These are phyloP conservation scores for Gossypium anomalum DNA, from an alignment of 345 rosid species.

Conservation along the genomic window DNA sequence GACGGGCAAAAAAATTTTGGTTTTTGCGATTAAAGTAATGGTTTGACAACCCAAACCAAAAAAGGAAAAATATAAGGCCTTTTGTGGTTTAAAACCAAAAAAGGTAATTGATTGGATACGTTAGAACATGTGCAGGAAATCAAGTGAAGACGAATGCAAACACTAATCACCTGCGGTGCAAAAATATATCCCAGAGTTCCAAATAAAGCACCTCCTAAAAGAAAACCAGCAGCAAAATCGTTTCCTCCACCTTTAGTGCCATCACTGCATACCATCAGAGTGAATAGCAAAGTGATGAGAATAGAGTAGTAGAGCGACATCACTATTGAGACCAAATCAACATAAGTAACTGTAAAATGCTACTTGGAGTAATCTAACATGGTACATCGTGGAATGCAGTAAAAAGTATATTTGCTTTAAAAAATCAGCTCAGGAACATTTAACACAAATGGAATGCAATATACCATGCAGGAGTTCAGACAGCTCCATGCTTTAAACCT, in stretches of 20 bases:
- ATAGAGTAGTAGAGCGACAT: background rate
- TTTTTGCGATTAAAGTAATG: too few relatives aligned
- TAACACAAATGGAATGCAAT: background rate
- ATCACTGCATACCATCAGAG: slow-evolving; percentile 36
- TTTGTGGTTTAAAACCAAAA: background rate
- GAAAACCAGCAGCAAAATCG: slow-evolving; percentile 89
- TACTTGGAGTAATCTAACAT: background rate
- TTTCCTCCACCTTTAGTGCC: slow-evolving; percentile 50
- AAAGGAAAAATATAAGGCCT: background rate
- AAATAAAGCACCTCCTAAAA: slow-evolving; percentile 83
- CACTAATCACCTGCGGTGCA: slow-evolving; percentile 73
- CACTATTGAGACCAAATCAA: background rate
- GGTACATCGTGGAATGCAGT: background rate
- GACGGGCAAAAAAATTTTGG: background rate
- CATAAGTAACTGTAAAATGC: background rate
- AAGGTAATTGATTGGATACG: background rate
- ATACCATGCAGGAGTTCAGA: background rate
- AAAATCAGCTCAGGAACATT: slow-evolving; percentile 11
- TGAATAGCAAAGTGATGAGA: background rate
- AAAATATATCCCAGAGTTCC: slow-evolving; percentile 55
- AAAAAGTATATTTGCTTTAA: background rate
- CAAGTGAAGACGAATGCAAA: background rate
- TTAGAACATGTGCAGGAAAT: background rate
- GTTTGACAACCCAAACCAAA: background rate
- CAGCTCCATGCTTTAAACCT: background rate